Base-by-base conservation (phyloP, 441 rosid species). In the Hura crepitans region DNA sequence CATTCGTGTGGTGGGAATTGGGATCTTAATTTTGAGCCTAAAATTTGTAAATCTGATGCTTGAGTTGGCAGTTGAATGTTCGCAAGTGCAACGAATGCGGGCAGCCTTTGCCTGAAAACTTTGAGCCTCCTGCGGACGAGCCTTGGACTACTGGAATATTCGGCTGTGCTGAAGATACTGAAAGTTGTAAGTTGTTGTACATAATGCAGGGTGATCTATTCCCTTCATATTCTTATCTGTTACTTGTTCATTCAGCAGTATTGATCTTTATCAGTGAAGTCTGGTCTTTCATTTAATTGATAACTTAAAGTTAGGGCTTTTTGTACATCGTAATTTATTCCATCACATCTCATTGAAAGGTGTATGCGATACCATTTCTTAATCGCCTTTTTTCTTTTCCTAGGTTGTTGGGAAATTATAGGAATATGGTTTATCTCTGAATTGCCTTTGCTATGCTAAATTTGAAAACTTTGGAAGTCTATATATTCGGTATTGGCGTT, bases 71-170 rank as follows among this genome's bases (percentile, higher is more conserved):
- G 98, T 79, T 93, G 86, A 56, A 47, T 49, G 88, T 81, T 66
- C 91, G 80, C 35, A 87, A 83, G 83, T 94, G 97, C 78, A 66
- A 68, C 62, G 97, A 91, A 73, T 94, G 98, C 66, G 96, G 97
- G 63, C 98, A 92, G 83, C 74, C 85, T 50, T 74, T 92, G 65
- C 97, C 97, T 0, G 92, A 88, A 64, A 84, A 80, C 74, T 92
- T 83, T 37, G 88, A 92, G 82, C 93, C 97, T 11, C 97, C 96
- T 27, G 84, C 88, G n/a, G 91, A 90, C 75, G 97, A 94, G 81
- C 86, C 88, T 68, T 92, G 97, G 99, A 85, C 94, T n/a, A 90
- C 94, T 13, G 97, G 97, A 33, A 90, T 94, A 54, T 94, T 72
- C 45, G 91, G 83, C n/a, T 94, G 97, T 61, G 74, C 82, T 75